Percentiles rank a stretch among this genome's conserved stretches.
These are phyloP conservation scores for Tricholoma sp. DNA, from an alignment of 768 basidiomycete genomes.

Conservation along the genomic window DNA sequence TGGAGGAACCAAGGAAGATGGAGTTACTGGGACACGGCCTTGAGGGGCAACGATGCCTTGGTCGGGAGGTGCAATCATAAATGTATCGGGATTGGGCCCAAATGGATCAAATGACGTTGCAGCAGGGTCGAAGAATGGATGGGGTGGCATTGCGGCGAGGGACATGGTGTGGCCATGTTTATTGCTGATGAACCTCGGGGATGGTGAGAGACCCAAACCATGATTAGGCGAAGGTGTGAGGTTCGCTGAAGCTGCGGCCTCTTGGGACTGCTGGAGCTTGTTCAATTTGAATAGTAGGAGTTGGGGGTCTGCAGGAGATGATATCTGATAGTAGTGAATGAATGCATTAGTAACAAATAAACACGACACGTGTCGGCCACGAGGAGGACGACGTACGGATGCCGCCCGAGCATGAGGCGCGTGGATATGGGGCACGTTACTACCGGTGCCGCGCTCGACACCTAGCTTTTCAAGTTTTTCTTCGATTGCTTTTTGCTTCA, in stretches of 20 bases:
- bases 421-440: constrained; percentile 53
- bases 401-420: constrained; percentile 80
- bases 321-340: constrained; percentile 55
- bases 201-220: constrained; percentile 45
- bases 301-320: constrained; percentile 86
- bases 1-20: constrained; percentile 40
- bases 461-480: constrained; percentile 78
- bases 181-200: constrained; percentile 45
- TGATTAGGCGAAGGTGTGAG: constrained; percentile 64
- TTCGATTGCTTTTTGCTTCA: constrained; percentile 70
- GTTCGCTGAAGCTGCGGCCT: constrained; percentile 45
- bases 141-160: constrained; percentile 53
- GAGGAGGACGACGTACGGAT: constrained; percentile 51
- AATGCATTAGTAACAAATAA: constrained; percentile 2
- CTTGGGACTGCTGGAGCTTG: constrained; percentile 73
- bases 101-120: constrained; percentile 57
- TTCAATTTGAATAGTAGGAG: constrained; percentile 78
- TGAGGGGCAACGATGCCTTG: constrained; percentile 48
- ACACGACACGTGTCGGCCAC: constrained; percentile 19
- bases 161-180: constrained; percentile 75
- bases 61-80: constrained; percentile 17
- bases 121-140: constrained; percentile 28
- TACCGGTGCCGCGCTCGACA: constrained; percentile 61
- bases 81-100: constrained; percentile 43
- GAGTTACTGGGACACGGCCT: constrained; percentile 44